These are phyloP conservation scores for Psilocybe sp. DNA, from an alignment of 768 basidiomycete species.

Conservation along the genomic window DNA sequence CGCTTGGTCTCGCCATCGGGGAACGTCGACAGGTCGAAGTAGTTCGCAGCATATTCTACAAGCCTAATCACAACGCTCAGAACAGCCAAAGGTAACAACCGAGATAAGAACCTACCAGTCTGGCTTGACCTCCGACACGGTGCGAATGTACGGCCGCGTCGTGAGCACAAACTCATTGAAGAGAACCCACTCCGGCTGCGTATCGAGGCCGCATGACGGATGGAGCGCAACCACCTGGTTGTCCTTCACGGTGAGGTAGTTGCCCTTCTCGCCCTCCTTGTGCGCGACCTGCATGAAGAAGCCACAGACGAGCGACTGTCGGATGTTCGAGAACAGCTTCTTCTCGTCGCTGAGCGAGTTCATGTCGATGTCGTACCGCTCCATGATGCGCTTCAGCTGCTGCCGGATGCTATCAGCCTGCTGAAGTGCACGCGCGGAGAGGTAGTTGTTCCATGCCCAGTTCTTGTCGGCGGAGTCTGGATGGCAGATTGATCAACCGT, in stretches of 20 bases:
- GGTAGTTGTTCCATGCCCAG: conserved; percentile 91
- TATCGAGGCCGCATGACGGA: conserved; percentile 84
- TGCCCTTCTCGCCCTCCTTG: conserved; percentile 87
- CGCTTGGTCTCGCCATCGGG: conserved; percentile 70
- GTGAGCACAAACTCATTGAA: conserved; percentile 97
- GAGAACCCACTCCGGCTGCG: conserved; percentile 87
- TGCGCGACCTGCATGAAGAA: conserved; percentile 99
- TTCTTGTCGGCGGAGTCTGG: conserved; percentile 74
- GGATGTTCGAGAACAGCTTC: conserved; percentile 71
- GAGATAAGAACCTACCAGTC: conserved; percentile 62
- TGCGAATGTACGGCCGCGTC: conserved; percentile 84
- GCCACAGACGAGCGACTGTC: conserved; percentile 83
- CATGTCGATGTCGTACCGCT: conserved; percentile 79
- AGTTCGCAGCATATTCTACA: conserved; percentile 40
- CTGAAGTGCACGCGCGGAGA: conserved; percentile 76
- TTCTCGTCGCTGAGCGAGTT: conserved; percentile 65
- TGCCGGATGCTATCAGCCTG: conserved; percentile 93
- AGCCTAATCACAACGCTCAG: conserved; percentile 27
- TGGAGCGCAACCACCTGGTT: conserved; percentile 85
- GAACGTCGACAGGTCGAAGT: conserved; percentile 70
- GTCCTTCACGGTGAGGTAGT: conserved; percentile 92
- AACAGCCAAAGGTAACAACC: conserved; percentile 1
- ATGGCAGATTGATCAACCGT: not conserved
- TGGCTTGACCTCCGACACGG: conserved; percentile 79
- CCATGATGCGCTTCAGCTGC: conserved; percentile 90